These are phyloP conservation scores for Rosa chinensis DNA, from an alignment of 306 rosid genomes.

Conservation along the genomic window DNA sequence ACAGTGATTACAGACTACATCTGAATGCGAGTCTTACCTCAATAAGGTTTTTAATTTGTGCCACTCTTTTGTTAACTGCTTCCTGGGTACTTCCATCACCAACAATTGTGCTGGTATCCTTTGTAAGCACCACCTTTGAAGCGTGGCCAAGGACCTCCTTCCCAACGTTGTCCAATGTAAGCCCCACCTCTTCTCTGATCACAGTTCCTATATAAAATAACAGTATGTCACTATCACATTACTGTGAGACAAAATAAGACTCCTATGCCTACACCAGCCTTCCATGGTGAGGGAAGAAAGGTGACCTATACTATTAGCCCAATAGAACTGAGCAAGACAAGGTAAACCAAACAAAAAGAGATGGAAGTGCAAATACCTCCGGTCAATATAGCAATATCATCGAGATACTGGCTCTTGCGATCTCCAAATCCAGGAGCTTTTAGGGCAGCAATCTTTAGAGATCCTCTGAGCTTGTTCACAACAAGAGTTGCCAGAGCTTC, in stretches of 20 bases:
- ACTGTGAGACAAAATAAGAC: neutral
- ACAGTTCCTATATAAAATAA: constrained; percentile 66
- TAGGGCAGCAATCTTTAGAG: constrained; percentile 94
- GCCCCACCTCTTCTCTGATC: constrained; percentile 95
- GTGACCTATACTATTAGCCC: neutral
- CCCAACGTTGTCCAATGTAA: constrained; percentile 82
- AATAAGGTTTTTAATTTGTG: constrained; percentile 80
- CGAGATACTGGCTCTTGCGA: constrained; percentile 99
- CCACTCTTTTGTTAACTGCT: constrained; percentile 85
- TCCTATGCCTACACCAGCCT: neutral
- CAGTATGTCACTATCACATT: constrained; percentile 1
- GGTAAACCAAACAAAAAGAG: neutral
- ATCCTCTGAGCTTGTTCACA: constrained; percentile 95
- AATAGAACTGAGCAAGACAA: neutral
- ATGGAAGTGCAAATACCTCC: constrained; percentile 53
- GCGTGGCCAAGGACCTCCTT: constrained; percentile 93
- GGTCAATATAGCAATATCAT: constrained; percentile 91
- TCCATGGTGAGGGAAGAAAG: neutral
- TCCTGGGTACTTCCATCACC: constrained; percentile 99
- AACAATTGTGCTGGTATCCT: constrained; percentile 84
- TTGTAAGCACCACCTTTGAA: constrained; percentile 93
- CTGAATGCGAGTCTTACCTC: constrained; percentile 53
- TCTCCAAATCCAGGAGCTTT: constrained; percentile 99
- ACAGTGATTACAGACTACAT: neutral
- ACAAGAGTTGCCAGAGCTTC: constrained; percentile 98